These are phyloP conservation scores for Pyropia yezoensis DNA, from an alignment of 23 red algal species.

Conservation along the genomic window DNA sequence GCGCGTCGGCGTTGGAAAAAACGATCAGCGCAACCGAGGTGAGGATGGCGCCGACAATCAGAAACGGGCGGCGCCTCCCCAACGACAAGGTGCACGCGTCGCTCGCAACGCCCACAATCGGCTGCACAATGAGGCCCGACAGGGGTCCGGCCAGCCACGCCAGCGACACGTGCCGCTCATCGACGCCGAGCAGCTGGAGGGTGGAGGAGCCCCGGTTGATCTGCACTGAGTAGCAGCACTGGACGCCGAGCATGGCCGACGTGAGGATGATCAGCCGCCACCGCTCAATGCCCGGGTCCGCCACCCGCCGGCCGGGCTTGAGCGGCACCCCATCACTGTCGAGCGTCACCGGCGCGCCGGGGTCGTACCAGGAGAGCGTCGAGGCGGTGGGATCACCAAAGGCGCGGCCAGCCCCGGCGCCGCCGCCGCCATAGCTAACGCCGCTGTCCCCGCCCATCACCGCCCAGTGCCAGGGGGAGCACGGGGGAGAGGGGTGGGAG, in stretches of 20 bases:
- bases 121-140: constrained; percentile 75
- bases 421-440: too few species aligned
- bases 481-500: too few species aligned
- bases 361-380: too few species aligned
- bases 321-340: too few species aligned
- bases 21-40: constrained; percentile 44
- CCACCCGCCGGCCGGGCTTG: too few species aligned
- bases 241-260: constrained; percentile 68
- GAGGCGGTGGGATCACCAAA: too few species aligned
- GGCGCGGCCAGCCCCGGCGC: too few species aligned
- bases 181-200: constrained; percentile 51
- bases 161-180: constrained; percentile 30
- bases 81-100: constrained; percentile 38
- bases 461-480: too few species aligned
- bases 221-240: constrained; percentile 74
- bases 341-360: too few species aligned
- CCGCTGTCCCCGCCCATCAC: too few species aligned
- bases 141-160: constrained; percentile 93
- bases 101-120: constrained; percentile 54
- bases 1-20: constrained; percentile 30
- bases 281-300: too few species aligned
- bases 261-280: constrained; percentile 42
- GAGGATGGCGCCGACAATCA: constrained; percentile 46
- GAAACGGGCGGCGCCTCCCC: constrained; percentile 74
- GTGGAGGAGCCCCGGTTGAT: constrained; percentile 58